phyloP scores from a whole-genome alignment of 169 alveolate genomes.

The Neospora caninum region DNA sequence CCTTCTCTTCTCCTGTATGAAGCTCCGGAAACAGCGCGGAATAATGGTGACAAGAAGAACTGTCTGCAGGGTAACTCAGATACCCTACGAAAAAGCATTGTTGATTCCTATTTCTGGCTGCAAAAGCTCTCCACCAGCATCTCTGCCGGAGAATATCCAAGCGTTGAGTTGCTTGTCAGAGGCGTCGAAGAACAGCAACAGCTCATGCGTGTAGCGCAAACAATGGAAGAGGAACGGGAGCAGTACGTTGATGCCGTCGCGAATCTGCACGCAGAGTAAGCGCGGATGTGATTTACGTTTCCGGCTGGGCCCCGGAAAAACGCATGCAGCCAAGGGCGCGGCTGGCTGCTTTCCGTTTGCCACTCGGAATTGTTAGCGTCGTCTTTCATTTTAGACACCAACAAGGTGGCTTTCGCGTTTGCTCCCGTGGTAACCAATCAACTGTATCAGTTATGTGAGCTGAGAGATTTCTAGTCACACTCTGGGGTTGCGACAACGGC shows the following conservation, averaged over 20 bases:
- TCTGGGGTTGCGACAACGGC: too few species aligned
- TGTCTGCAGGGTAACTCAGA: background rate
- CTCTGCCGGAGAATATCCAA: conserved; percentile 44
- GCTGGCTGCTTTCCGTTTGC: too few species aligned
- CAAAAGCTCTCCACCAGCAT: conserved; percentile 53
- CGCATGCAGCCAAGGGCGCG: too few species aligned
- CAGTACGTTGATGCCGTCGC: conserved; percentile 63
- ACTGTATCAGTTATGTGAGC: too few species aligned
- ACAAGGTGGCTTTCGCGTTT: too few species aligned
- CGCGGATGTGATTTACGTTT: background rate
- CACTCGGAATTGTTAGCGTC: too few species aligned
- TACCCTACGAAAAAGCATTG: background rate
- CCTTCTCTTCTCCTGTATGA: background rate
- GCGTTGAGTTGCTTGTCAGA: conserved; percentile 53
- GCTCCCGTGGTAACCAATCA: too few species aligned
- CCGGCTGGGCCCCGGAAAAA: too few species aligned
- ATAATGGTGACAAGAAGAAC: background rate
- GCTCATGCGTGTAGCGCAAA: conserved; percentile 46
- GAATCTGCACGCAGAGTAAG: conserved; percentile 52
- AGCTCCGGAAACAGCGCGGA: background rate
- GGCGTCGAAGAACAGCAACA: conserved; percentile 67
- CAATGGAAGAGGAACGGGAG: conserved; percentile 61
- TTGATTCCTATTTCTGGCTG: conserved; percentile 39
- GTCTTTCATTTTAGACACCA: too few species aligned
- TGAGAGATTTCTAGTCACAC: too few species aligned